Base-by-base conservation (phyloP, 2,329 filamentous ascomycete genomes). In the Metarhizium brunneum region DNA sequence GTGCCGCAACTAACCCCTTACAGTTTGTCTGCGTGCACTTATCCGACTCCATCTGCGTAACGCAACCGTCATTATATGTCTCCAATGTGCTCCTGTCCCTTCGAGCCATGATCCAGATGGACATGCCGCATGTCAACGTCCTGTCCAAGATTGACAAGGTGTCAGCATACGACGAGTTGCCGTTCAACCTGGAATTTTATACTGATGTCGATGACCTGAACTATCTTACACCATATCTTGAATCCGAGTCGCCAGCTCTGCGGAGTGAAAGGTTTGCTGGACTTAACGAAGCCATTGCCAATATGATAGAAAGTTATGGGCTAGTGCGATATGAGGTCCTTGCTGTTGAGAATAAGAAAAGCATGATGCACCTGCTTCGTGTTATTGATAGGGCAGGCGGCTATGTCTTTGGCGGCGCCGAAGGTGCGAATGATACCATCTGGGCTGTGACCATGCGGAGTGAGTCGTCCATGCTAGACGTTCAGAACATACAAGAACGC, bases 111-210 rank as follows among this genome's bases (percentile, higher is more conserved):
- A 84, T 99, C 54, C 94, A 97, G 73, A 92, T 99, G 82, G 94
- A 97, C 67, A 87, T 97, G 59, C 91, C 94, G 1, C 90, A 96
- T 67, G 79, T 99, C 62, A 99, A 99, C 66, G 89, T 99, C 59
- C 81, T 99, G 30, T 96, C 92, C 56, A 99, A 99, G 74, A 95
- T 99, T 73, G 94, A 99, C 73, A 96, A 96, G 67, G 79, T 99
- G 54, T 77, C 85, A 40, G 84, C 87, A 53, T 96, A 96, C 66
- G 86, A 90, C 50, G 83, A 89, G 30, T 78, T 99, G 0, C 90
- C 92, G 0, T 96, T 99, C 77, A 96, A 96, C 65, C 84, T 99
- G 57, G 92, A 96, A 61, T 99, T 87, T 71, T 99, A 97, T 70
- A 97, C 94, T 58, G 92, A 99, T 70, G 92, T 97, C 7, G 92